Conservation (phyloP, 73 alveolate species). For the Breviolum minutum region DNA sequence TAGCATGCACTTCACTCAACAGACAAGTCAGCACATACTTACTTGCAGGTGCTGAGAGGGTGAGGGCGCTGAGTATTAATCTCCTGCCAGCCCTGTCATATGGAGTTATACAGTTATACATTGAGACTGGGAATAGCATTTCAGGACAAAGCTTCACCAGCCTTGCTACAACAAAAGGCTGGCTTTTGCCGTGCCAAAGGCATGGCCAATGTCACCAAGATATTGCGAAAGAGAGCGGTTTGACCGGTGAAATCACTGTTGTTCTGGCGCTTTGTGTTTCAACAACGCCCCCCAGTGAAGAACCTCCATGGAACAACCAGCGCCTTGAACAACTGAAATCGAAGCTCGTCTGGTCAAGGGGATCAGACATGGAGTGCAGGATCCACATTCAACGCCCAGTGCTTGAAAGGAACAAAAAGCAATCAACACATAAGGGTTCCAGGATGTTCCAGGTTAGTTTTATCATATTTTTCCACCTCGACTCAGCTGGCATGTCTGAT, state of each 20-base stretch:
- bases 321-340: neutral
- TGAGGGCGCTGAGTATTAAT: neutral
- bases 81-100: constrained; percentile 8
- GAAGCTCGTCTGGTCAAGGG: neutral
- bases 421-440: too few relatives aligned
- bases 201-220: neutral
- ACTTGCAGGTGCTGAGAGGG: neutral
- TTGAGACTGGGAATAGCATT: neutral
- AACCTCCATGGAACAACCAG: neutral
- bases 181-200: constrained; percentile 48
- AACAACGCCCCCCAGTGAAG: neutral
- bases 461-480: too few relatives aligned
- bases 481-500: too few relatives aligned
- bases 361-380: neutral
- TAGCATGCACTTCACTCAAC: neutral
- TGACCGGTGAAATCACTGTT: too few relatives aligned
- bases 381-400: too few relatives aligned
- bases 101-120: neutral
- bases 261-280: too few relatives aligned
- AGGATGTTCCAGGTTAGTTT: too few relatives aligned
- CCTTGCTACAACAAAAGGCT: neutral
- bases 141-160: neutral
- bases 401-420: too few relatives aligned
- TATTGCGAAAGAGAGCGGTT: neutral
- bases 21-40: neutral